A percentile compares a stretch with the other conserved stretches of the same genome.
Evolutionary conservation across 306 rosid genomes (phyloP).

Genomic region (Crataegus laevigata): DNA sequence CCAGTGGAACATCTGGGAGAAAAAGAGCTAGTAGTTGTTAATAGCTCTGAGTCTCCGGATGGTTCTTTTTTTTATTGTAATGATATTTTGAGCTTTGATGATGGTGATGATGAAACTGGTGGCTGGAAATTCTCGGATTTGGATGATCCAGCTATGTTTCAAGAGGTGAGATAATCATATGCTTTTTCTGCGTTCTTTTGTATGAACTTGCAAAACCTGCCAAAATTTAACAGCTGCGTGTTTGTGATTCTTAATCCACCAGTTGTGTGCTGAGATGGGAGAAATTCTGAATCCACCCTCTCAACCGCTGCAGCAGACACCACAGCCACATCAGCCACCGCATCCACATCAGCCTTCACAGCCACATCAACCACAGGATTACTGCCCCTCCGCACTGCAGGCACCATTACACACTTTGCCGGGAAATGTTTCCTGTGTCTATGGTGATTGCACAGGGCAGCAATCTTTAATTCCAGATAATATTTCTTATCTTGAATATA

Average conservation of each 20-base stretch:
- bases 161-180: not conserved
- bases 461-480: not conserved
- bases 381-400: not conserved
- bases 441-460: not conserved
- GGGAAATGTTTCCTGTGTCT: not conserved
- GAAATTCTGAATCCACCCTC: not conserved
- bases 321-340: not conserved
- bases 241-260: slow-evolving; percentile 10
- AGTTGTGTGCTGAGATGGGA: not conserved
- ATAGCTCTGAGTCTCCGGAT: not conserved
- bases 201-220: not conserved
- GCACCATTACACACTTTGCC: not conserved
- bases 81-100: not conserved
- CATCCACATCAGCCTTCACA: not conserved
- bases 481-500: not conserved
- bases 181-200: not conserved
- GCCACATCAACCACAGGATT: not conserved
- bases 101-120: not conserved
- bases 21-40: not conserved
- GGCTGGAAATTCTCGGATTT: not conserved
- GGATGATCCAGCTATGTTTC: not conserved
- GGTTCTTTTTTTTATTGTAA: not conserved
- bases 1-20: not conserved
- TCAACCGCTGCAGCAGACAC: not conserved
- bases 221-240: slow-evolving; percentile 1